phyloP scores from a whole-genome alignment of 805 yeast genomes.

The Candida vaughaniae region DNA sequence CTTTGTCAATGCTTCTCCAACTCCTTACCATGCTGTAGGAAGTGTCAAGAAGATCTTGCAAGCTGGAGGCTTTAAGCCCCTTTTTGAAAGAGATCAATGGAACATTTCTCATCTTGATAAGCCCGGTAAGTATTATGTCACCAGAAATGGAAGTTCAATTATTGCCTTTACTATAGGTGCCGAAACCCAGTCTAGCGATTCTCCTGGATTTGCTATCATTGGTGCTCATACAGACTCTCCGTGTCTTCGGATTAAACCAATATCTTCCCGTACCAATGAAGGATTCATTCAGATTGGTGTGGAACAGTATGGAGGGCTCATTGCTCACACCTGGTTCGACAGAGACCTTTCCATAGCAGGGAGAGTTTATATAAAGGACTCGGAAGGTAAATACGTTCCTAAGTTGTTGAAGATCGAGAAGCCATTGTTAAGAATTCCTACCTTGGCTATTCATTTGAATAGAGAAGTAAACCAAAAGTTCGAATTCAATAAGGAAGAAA shows the following conservation, averaged over 20 bases:
- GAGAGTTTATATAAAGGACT: constrained; percentile 65
- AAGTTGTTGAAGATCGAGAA: constrained; percentile 74
- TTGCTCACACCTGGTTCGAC: constrained; percentile 97
- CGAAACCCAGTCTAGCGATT: constrained; percentile 66
- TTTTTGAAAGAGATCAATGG: constrained; percentile 76
- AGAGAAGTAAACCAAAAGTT: constrained; percentile 74
- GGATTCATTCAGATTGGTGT: constrained; percentile 90
- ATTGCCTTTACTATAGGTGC: constrained; percentile 85
- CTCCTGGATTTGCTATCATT: constrained; percentile 69
- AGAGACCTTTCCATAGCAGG: constrained; percentile 92
- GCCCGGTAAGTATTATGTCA: constrained; percentile 75
- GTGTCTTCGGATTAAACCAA: constrained; percentile 82
- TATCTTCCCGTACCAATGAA: constrained; percentile 64
- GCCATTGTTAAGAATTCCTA: constrained; percentile 89
- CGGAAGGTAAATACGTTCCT: constrained; percentile 46
- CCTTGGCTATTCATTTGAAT: constrained; percentile 89
- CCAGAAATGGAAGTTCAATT: constrained; percentile 85
- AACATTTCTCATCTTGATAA: constrained; percentile 41
- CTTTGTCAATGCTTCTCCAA: constrained; percentile 82
- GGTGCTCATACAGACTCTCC: constrained; percentile 99
- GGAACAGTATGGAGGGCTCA: constrained; percentile 93
- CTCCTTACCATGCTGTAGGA: constrained; percentile 91
- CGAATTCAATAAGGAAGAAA: constrained; percentile 86
- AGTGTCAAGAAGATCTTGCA: constrained; percentile 55
- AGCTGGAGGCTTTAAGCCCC: constrained; percentile 67